Evolutionary conservation across 202 grass and related monocot species (phyloP), one percentile per base, ranked within the genome.

Genomic region (Cymbopogon flexuosus): DNA sequence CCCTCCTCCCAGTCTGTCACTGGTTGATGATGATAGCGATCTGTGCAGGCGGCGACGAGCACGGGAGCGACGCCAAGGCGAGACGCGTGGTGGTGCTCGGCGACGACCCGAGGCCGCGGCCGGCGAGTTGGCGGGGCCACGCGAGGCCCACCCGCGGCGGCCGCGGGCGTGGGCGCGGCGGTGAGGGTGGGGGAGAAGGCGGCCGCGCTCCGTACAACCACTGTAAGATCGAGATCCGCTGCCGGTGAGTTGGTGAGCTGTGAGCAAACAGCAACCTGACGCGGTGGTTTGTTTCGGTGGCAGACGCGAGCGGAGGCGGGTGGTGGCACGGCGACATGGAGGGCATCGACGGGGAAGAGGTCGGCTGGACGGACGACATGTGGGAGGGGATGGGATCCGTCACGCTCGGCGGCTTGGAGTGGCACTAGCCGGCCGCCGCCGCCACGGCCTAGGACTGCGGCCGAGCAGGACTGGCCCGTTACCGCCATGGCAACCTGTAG

Each of bases 301-400:
- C 88, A 98, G 90, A 98, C 81, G 88, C 84, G 46, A 98, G 86
- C 86, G 92, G 95, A 0, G 76, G 84, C 33, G 92, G 95, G 23
- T 71, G 73, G 86, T 98, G 92, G 92, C 86, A 93, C 40, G 86
- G 86, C 49, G 84, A 87, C 59, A 89, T 63, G 84, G 95, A 98
- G 65, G 95, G 92, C 61, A 79, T 98, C 30, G 95, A 98, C 74
- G 86, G 79, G 19, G 95, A 94, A 84, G 95, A 94, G 62, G 84
- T 98, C 49, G 95, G 95, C 14, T 94, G 84, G 80, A 92, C 75
- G 7, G 86, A 91, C 16, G 88, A 94, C 62, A 82, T 91, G 77
- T 98, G 95, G 95, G 95, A 98, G 83, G 92, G 90, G 39, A 88
- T 93, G 88, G 95, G 95, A 2, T 91, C 92, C 59, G 88, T 86